phyloP scores from a whole-genome alignment of 2,329 filamentous ascomycete genomes.

The Fusarium phyllophilum region DNA sequence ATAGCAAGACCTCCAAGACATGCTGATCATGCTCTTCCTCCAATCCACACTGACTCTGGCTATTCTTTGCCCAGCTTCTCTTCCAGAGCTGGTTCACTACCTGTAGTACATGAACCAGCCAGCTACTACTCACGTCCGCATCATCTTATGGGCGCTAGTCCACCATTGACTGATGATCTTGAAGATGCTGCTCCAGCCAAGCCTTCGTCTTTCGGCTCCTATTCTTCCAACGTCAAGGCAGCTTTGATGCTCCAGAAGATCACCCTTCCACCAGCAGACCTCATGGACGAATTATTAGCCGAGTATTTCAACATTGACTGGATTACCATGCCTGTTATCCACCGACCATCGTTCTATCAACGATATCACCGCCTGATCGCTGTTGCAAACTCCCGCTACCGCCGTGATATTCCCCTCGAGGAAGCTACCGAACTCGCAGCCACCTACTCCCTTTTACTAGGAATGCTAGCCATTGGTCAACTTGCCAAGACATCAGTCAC shows the following conservation, averaged over 20 bases:
- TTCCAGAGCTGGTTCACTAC: slow-evolving; percentile 19
- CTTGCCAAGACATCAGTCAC: slow-evolving; percentile 18
- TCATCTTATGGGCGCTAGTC: slow-evolving; percentile 40
- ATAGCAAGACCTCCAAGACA: slow-evolving; percentile 19
- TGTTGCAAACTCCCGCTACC: slow-evolving; percentile 43
- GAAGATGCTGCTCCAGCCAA: slow-evolving; percentile 36
- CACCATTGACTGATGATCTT: slow-evolving; percentile 43
- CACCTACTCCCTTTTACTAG: slow-evolving; percentile 39
- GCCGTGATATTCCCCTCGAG: slow-evolving; percentile 41
- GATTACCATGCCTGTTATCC: slow-evolving; percentile 40
- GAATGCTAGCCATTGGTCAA: slow-evolving; percentile 43
- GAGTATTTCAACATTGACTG: slow-evolving; percentile 44
- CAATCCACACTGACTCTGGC: slow-evolving; percentile 35
- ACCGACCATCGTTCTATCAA: slow-evolving; percentile 38
- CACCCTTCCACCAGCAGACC: slow-evolving; percentile 35
- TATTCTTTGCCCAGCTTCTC: slow-evolving; percentile 29
- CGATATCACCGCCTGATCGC: slow-evolving; percentile 44
- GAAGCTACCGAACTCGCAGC: slow-evolving; percentile 42
- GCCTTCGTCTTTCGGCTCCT: slow-evolving; percentile 42
- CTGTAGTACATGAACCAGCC: slow-evolving; percentile 31
- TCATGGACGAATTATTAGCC: slow-evolving; percentile 42
- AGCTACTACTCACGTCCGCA: slow-evolving; percentile 32
- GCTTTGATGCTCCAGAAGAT: slow-evolving; percentile 45
- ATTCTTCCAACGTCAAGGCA: slow-evolving; percentile 43
- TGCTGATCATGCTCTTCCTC: slow-evolving; percentile 34